Percentiles rank a stretch among this genome's conserved stretches.
Conservation (phyloP, 768 basidiomycete species). For the Termitomyces sp. region DNA sequence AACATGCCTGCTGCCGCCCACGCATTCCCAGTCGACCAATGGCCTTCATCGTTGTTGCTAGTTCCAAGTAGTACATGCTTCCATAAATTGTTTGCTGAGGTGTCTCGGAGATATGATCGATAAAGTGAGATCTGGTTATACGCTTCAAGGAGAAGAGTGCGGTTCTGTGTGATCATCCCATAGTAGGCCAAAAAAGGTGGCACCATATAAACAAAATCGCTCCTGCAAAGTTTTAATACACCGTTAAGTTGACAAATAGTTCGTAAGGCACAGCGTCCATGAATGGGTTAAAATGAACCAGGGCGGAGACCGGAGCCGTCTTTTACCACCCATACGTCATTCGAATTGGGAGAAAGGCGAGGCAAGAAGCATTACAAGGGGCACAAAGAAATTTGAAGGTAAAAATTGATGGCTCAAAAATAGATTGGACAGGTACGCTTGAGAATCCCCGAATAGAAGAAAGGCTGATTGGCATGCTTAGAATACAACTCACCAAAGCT, state of each 20-base stretch:
- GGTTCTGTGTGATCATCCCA: slow-evolving; percentile 54
- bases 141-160: slow-evolving; percentile 53
- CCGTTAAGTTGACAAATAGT: not conserved
- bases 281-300: not conserved
- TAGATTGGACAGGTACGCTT: not conserved
- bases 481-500: slow-evolving; percentile 53
- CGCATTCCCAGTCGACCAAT: slow-evolving; percentile 85
- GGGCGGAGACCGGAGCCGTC: not conserved
- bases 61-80: slow-evolving; percentile 65
- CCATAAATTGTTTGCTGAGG: slow-evolving; percentile 54
- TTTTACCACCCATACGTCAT: not conserved
- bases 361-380: not conserved
- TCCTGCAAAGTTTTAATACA: slow-evolving; percentile 34
- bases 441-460: not conserved
- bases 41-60: slow-evolving; percentile 50
- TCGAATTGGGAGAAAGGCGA: not conserved
- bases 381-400: too few relatives aligned
- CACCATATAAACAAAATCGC: slow-evolving; percentile 80
- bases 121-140: slow-evolving; percentile 73
- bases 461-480: not conserved
- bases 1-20: slow-evolving; percentile 91
- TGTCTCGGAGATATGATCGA: slow-evolving; percentile 55
- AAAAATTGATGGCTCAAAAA: too few relatives aligned
- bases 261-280: not conserved
- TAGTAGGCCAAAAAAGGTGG: slow-evolving; percentile 87